Percentiles rank a stretch among this genome's conserved stretches.
These are phyloP conservation scores for Lactifluus echinatus DNA, from an alignment of 768 basidiomycete genomes.

Conservation along the genomic window DNA sequence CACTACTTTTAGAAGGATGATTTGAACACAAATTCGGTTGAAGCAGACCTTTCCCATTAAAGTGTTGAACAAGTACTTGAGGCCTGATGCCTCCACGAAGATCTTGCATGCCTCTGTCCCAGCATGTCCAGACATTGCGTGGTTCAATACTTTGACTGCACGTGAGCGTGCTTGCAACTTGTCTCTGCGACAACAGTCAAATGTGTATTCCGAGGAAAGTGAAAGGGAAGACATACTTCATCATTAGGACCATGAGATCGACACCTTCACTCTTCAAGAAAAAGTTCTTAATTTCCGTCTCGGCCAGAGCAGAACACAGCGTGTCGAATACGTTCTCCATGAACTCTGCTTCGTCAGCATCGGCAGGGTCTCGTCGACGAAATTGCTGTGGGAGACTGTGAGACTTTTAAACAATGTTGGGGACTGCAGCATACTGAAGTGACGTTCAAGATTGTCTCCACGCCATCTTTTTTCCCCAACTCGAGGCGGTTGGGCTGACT, in stretches of 20 bases:
- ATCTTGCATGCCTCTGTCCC: conserved; percentile 66
- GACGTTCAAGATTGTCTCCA: conserved; percentile 66
- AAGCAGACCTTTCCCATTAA: conserved; percentile 87
- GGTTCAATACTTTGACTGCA: conserved; percentile 85
- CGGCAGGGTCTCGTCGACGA: conserved; percentile 71
- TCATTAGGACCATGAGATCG: conserved; percentile 96
- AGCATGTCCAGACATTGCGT: conserved; percentile 74
- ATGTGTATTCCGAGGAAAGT: not conserved
- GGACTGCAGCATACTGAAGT: conserved; percentile 54
- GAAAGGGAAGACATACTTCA: conserved; percentile 58
- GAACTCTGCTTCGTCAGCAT: conserved; percentile 90
- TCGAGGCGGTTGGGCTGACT: conserved; percentile 58
- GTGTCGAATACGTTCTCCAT: conserved; percentile 96
- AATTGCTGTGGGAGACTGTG: conserved; percentile 57
- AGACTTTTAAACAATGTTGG: conserved; percentile 15
- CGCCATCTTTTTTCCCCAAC: conserved; percentile 65
- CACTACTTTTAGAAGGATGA: conserved; percentile 5
- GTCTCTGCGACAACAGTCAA: conserved; percentile 43
- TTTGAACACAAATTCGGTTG: conserved; percentile 15
- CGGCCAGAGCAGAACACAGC: conserved; percentile 77
- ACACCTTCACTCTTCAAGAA: conserved; percentile 91
- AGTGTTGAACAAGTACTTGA: conserved; percentile 83
- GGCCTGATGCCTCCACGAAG: conserved; percentile 80
- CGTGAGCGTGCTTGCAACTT: conserved; percentile 73
- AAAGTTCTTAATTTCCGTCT: conserved; percentile 65